Percentiles rank a stretch among this genome's conserved stretches.
Evolutionary conservation across 2,329 filamentous ascomycete species (phyloP).

Genomic region (Seiridium unicorne): DNA sequence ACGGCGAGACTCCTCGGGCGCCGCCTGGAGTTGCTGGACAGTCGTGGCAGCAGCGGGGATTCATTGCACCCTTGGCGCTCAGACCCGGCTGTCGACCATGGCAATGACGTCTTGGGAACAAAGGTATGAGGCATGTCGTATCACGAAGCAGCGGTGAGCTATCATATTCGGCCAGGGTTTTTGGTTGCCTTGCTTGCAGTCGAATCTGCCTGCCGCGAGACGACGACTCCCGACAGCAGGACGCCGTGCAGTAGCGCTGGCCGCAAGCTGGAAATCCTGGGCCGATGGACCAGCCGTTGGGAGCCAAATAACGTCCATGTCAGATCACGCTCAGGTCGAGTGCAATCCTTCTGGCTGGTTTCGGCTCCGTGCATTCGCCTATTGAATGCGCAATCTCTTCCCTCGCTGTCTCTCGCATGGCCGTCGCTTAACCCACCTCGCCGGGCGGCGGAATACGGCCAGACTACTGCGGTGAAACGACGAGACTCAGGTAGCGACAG

Average conservation of each 20-base stretch:
- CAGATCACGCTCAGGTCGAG: background rate
- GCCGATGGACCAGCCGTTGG: background rate
- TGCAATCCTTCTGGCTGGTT: conserved; percentile 1
- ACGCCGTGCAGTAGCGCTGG: background rate
- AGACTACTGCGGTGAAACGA: background rate
- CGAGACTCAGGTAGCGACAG: background rate
- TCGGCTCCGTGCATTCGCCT: background rate
- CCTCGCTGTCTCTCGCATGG: background rate
- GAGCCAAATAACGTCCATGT: background rate
- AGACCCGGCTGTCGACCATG: background rate
- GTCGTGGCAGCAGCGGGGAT: background rate
- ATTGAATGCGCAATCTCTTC: background rate
- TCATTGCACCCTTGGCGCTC: background rate
- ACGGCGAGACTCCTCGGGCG: background rate
- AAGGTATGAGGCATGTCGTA: background rate
- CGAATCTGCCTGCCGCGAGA: background rate
- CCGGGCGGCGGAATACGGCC: background rate
- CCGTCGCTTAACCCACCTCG: background rate
- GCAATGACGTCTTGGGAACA: background rate
- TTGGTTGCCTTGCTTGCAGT: background rate
- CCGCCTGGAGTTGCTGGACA: background rate
- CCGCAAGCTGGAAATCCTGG: background rate
- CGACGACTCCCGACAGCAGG: background rate
- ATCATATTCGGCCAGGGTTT: background rate
- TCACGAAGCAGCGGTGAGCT: conserved; percentile 3